Conservation (phyloP, 2,329 filamentous ascomycete species). For the Fusarium abutilonis region DNA sequence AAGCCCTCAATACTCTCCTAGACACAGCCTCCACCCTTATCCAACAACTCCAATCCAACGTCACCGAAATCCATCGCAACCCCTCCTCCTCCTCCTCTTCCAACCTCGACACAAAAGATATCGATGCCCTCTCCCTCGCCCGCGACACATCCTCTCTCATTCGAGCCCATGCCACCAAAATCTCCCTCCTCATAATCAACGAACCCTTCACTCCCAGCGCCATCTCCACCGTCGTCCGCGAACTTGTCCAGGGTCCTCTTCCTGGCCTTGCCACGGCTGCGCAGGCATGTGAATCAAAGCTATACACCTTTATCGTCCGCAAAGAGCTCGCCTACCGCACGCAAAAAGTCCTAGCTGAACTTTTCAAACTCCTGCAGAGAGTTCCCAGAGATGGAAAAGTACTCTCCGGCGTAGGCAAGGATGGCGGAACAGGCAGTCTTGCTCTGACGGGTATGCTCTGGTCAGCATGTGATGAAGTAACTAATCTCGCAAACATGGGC, state of each 20-base stretch:
- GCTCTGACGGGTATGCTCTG: slow-evolving; percentile 81
- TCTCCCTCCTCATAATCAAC: slow-evolving; percentile 87
- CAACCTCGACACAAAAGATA: slow-evolving; percentile 33
- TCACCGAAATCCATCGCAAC: slow-evolving; percentile 53
- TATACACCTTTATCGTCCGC: slow-evolving; percentile 71
- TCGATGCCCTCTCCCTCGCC: slow-evolving; percentile 73
- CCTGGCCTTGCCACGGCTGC: slow-evolving; percentile 78
- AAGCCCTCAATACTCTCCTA: slow-evolving; percentile 53
- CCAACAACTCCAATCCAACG: slow-evolving; percentile 55
- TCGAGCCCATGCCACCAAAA: slow-evolving; percentile 84
- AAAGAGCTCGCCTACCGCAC: slow-evolving; percentile 70
- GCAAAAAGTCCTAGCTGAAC: slow-evolving; percentile 68
- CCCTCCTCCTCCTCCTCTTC: slow-evolving; percentile 24
- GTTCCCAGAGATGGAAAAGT: slow-evolving; percentile 69
- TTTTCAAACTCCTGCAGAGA: slow-evolving; percentile 67
- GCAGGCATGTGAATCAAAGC: slow-evolving; percentile 68
- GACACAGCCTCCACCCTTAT: slow-evolving; percentile 53
- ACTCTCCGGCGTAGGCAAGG: slow-evolving; percentile 47
- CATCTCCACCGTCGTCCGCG: slow-evolving; percentile 73
- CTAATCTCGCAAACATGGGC: slow-evolving; percentile 71
- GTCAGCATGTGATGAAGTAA: slow-evolving; percentile 81
- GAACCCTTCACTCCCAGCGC: slow-evolving; percentile 86
- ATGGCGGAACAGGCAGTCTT: slow-evolving; percentile 63
- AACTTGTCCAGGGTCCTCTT: slow-evolving; percentile 77
- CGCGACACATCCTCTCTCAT: slow-evolving; percentile 77